phyloP scores from a whole-genome alignment of 2,329 filamentous ascomycete genomes.

The Penicillium sp. region DNA sequence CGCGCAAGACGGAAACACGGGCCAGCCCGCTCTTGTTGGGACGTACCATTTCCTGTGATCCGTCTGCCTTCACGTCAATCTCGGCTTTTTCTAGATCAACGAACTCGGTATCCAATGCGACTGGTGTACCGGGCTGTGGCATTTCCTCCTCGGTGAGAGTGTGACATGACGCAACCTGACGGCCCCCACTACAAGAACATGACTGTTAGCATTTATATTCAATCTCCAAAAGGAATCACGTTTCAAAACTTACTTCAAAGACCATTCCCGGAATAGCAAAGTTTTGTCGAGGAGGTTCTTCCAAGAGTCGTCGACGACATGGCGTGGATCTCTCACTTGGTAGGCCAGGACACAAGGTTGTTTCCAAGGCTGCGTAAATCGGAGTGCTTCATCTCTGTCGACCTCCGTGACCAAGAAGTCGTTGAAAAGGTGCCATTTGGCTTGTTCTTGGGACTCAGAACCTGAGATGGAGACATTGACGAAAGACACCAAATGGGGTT shows the following conservation, averaged over 20 bases:
- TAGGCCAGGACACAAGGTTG: slow-evolving; percentile 82
- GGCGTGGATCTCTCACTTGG: slow-evolving; percentile 76
- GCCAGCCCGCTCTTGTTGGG: slow-evolving; percentile 88
- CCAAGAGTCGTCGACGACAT: slow-evolving; percentile 82
- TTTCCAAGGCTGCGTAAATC: slow-evolving; percentile 91
- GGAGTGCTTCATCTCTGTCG: slow-evolving; percentile 75
- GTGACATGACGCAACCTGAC: slow-evolving; percentile 38
- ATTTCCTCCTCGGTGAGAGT: slow-evolving; percentile 55
- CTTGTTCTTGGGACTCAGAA: slow-evolving; percentile 52
- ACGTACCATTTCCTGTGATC: slow-evolving; percentile 84
- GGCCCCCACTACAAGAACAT: slow-evolving; percentile 30
- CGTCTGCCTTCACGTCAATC: slow-evolving; percentile 93
- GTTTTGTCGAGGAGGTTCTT: slow-evolving; percentile 79
- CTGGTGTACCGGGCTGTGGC: slow-evolving; percentile 68
- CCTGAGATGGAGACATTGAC: slow-evolving; percentile 67
- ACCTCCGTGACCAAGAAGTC: slow-evolving; percentile 88
- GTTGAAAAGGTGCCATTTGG: slow-evolving; percentile 94
- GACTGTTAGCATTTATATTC: background rate
- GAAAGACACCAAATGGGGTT: slow-evolving; percentile 85
- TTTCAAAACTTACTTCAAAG: slow-evolving; percentile 43
- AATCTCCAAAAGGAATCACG: too few species aligned
- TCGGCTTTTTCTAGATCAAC: slow-evolving; percentile 89
- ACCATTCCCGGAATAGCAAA: slow-evolving; percentile 73
- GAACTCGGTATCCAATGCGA: slow-evolving; percentile 95
- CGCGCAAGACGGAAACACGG: slow-evolving; percentile 86